phyloP scores from a whole-genome alignment of 305 asterid genomes.

The Fraxinus latifolia region DNA sequence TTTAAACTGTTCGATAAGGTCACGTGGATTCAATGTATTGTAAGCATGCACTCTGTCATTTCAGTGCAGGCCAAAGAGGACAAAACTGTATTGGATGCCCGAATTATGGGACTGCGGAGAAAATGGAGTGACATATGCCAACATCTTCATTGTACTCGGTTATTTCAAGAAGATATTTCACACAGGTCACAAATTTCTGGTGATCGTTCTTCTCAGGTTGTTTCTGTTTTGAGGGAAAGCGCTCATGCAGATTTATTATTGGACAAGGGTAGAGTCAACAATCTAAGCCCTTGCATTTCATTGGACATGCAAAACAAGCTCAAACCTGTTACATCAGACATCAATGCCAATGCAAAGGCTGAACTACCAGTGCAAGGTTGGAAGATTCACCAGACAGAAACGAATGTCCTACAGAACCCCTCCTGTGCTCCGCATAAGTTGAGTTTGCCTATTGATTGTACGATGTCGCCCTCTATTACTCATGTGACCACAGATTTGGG shows the following conservation, averaged over 20 bases:
- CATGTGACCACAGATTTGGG: constrained; percentile 75
- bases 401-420: constrained; percentile 26
- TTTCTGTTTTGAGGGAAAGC: constrained; percentile 32
- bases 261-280: constrained; percentile 29
- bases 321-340: constrained; percentile 24
- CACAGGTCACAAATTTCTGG: constrained; percentile 34
- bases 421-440: constrained; percentile 23
- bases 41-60: constrained; percentile 51
- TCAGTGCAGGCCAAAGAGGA: constrained; percentile 90
- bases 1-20: neutral
- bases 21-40: neutral
- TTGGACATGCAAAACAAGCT: constrained; percentile 33
- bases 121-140: constrained; percentile 90
- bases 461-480: constrained; percentile 31
- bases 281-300: constrained; percentile 28
- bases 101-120: constrained; percentile 47
- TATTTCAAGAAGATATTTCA: constrained; percentile 36
- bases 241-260: constrained; percentile 25
- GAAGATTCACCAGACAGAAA: constrained; percentile 22
- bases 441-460: constrained; percentile 25
- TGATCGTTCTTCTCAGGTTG: constrained; percentile 26
- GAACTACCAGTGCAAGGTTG: constrained; percentile 31
- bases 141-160: constrained; percentile 52
- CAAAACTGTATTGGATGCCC: constrained; percentile 48
- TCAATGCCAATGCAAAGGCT: constrained; percentile 29